A percentile compares a stretch with the other conserved stretches of the same genome.
Evolutionary conservation across 2,329 filamentous ascomycete species (phyloP).

Genomic region (Aureobasidium sp.): DNA sequence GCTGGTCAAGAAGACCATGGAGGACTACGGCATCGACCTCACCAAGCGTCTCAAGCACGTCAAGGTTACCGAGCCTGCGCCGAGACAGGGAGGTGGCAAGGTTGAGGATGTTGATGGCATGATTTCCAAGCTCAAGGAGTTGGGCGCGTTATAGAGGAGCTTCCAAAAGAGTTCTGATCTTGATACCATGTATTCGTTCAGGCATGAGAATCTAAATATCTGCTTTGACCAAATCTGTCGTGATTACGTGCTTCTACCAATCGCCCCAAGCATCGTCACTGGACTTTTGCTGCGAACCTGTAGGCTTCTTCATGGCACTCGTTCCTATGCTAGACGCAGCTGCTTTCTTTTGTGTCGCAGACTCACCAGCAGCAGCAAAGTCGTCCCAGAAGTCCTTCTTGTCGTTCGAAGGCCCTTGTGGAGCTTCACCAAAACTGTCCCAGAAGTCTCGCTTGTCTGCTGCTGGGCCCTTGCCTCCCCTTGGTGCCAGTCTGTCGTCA

Average conservation of each 20-base stretch:
- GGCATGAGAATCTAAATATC: constrained; percentile 2
- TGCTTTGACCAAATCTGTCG: neutral
- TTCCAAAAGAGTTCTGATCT: neutral
- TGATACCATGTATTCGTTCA: constrained; percentile 9
- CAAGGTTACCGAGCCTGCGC: constrained; percentile 80
- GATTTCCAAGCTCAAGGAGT: constrained; percentile 86
- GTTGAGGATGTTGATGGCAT: constrained; percentile 96
- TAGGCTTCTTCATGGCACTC: constrained; percentile 50
- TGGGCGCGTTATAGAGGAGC: constrained; percentile 66
- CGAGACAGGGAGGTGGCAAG: constrained; percentile 88
- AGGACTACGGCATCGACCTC: constrained; percentile 70
- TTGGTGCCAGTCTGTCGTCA: constrained; percentile 34
- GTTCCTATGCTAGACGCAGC: constrained; percentile 50
- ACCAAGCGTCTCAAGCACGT: constrained; percentile 75
- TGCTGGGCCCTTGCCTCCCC: constrained; percentile 43
- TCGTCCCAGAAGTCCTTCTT: constrained; percentile 49
- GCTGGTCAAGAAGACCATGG: constrained; percentile 80
- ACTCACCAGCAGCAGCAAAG: constrained; percentile 31
- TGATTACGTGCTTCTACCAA: constrained; percentile 27
- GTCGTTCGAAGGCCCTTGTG: constrained; percentile 37
- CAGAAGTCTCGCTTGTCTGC: constrained; percentile 75
- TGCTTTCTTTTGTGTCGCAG: constrained; percentile 25
- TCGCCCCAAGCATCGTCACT: constrained; percentile 52
- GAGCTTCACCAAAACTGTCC: constrained; percentile 75
- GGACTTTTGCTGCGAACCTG: constrained; percentile 17